These are phyloP conservation scores for Penicillium steckii DNA, from an alignment of 495 filamentous ascomycete species.

Conservation along the genomic window DNA sequence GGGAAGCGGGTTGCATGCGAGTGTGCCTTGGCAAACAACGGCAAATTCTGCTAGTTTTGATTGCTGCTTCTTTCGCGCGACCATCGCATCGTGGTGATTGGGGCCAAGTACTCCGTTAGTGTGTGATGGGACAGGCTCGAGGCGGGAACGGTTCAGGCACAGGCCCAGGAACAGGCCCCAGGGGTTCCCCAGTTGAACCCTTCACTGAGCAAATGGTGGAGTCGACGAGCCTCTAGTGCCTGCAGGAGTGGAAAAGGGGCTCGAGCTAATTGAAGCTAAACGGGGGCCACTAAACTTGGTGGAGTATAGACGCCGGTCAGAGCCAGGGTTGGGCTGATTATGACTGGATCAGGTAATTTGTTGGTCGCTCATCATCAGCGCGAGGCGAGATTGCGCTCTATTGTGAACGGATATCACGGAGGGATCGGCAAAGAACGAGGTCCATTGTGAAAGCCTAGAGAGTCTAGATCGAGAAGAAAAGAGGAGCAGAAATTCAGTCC, in stretches of 20 bases:
- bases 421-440: background rate
- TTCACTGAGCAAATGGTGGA: background rate
- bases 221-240: background rate
- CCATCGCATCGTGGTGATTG: slow-evolving; percentile 13
- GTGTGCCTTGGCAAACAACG: slow-evolving; percentile 8
- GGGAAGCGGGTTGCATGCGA: slow-evolving; percentile 2
- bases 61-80: background rate
- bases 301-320: background rate
- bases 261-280: slow-evolving; percentile 5
- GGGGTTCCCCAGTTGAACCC: slow-evolving; percentile 16
- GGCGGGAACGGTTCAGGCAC: slow-evolving; percentile 9
- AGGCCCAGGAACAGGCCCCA: slow-evolving; percentile 17
- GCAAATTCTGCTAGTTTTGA: slow-evolving; percentile 1
- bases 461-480: background rate
- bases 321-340: background rate
- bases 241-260: slow-evolving; percentile 5
- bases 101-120: too few relatives aligned
- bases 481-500: too few relatives aligned
- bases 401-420: background rate
- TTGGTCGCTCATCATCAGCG: background rate
- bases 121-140: slow-evolving; percentile 9
- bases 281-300: background rate
- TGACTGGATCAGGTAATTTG: background rate
- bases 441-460: background rate
- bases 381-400: background rate